A percentile compares a stretch with the other conserved stretches of the same genome.
Evolutionary conservation across 2,329 filamentous ascomycete genomes (phyloP).

Genomic region (Aureobasidium sp.): DNA sequence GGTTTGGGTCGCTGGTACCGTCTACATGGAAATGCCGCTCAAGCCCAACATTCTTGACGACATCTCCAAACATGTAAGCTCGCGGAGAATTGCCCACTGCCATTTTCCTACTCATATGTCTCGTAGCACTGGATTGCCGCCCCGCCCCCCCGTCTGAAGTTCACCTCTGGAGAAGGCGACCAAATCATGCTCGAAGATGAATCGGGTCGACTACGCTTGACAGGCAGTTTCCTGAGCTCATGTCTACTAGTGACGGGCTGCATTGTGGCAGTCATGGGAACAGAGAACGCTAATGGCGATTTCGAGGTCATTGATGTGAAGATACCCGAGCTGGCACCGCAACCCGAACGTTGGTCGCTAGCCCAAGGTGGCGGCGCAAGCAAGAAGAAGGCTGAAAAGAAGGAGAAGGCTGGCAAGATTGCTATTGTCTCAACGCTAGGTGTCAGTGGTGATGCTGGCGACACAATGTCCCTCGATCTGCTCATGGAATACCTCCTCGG

Average conservation of each 20-base stretch:
- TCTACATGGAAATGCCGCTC: slow-evolving; percentile 94
- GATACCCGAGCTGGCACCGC: slow-evolving; percentile 76
- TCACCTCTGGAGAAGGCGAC: slow-evolving; percentile 57
- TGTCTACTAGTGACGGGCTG: slow-evolving; percentile 82
- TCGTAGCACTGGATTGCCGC: slow-evolving; percentile 78
- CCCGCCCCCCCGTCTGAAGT: slow-evolving; percentile 69
- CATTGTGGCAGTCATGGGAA: slow-evolving; percentile 89
- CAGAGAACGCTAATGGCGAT: slow-evolving; percentile 84
- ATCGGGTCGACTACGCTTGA: slow-evolving; percentile 76
- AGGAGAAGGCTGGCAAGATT: slow-evolving; percentile 57
- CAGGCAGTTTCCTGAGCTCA: slow-evolving; percentile 60
- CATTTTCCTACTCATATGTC: slow-evolving; percentile 14
- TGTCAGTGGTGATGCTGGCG: slow-evolving; percentile 69
- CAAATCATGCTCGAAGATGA: slow-evolving; percentile 86
- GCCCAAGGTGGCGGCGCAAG: slow-evolving; percentile 42
- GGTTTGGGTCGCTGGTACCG: slow-evolving; percentile 89
- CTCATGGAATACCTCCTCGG: slow-evolving; percentile 83
- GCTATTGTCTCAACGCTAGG: slow-evolving; percentile 84
- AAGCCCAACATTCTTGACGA: slow-evolving; percentile 97
- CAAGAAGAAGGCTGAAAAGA: slow-evolving; percentile 30
- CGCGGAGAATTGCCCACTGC: not conserved
- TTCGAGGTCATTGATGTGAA: slow-evolving; percentile 89
- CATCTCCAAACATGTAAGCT: slow-evolving; percentile 76
- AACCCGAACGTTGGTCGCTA: slow-evolving; percentile 72
- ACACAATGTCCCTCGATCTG: slow-evolving; percentile 68